These are phyloP conservation scores for Fusarium austroafricanum DNA, from an alignment of 2,329 filamentous ascomycete genomes.

Conservation along the genomic window DNA sequence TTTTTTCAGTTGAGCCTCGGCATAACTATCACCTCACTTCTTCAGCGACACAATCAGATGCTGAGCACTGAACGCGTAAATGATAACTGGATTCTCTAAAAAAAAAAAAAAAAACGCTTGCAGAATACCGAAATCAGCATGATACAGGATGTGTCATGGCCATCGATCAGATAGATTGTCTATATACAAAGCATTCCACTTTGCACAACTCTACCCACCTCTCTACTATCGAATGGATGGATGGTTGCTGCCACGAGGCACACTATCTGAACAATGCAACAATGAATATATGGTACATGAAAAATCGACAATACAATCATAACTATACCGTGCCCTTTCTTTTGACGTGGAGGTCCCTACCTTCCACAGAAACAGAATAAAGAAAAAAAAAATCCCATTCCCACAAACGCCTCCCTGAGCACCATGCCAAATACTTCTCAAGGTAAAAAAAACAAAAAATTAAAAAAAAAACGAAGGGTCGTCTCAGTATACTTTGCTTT, in stretches of 20 bases:
- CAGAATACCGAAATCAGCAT: background rate
- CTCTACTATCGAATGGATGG: slow-evolving; percentile 8
- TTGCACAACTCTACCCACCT: slow-evolving; percentile 26
- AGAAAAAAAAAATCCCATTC: slow-evolving; percentile 35
- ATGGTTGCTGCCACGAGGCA: slow-evolving; percentile 38
- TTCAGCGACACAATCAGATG: background rate
- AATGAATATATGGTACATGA: slow-evolving; percentile 46
- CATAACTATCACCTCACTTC: background rate
- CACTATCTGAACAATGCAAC: slow-evolving; percentile 41
- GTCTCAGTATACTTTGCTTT: slow-evolving; percentile 43
- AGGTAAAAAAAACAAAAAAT: slow-evolving; percentile 35
- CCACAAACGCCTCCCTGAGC: slow-evolving; percentile 47
- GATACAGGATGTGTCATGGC: background rate
- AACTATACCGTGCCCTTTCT: slow-evolving; percentile 48
- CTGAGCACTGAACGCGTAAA: background rate
- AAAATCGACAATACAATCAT: slow-evolving; percentile 35
- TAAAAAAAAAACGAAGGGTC: no score
- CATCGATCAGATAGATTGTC: slow-evolving; percentile 28
- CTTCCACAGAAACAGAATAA: slow-evolving; percentile 42
- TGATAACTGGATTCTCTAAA: background rate
- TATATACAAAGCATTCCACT: slow-evolving; percentile 39
- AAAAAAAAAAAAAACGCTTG: no score
- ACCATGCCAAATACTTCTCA: slow-evolving; percentile 45
- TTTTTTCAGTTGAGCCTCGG: slow-evolving; percentile 21
- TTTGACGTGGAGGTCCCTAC: slow-evolving; percentile 48